A percentile compares a stretch with the other conserved stretches of the same genome.
Conservation (phyloP, 805 yeast genomes). For the Priceomyces melissophilus region DNA sequence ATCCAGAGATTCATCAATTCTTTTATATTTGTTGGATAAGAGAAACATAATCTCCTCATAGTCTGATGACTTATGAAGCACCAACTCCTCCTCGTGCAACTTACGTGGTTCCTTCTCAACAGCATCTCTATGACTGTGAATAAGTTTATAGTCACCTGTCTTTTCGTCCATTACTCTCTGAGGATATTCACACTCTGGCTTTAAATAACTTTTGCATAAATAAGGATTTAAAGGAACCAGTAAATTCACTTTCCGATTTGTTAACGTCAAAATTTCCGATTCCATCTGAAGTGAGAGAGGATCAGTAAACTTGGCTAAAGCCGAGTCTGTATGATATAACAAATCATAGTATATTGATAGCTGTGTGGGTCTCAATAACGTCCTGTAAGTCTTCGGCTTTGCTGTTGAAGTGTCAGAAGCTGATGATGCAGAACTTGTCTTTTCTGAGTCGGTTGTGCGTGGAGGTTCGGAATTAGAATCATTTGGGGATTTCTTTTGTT, state of each 20-base stretch:
- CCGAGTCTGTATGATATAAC: slow-evolving; percentile 74
- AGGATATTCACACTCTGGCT: slow-evolving; percentile 49
- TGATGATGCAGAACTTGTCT: slow-evolving; percentile 3
- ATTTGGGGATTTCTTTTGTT: not conserved
- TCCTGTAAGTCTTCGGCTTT: slow-evolving; percentile 71
- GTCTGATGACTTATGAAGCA: slow-evolving; percentile 66
- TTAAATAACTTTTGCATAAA: slow-evolving; percentile 40
- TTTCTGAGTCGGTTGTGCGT: slow-evolving; percentile 6
- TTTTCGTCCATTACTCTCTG: slow-evolving; percentile 40
- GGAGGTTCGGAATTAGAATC: slow-evolving; percentile 1
- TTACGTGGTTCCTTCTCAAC: slow-evolving; percentile 29
- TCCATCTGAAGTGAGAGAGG: slow-evolving; percentile 77
- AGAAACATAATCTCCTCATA: slow-evolving; percentile 84
- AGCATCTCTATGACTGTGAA: slow-evolving; percentile 31
- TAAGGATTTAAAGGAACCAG: slow-evolving; percentile 73
- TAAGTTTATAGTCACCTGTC: slow-evolving; percentile 28
- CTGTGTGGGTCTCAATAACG: slow-evolving; percentile 77
- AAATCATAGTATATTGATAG: slow-evolving; percentile 81
- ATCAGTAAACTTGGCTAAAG: slow-evolving; percentile 75
- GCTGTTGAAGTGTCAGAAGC: slow-evolving; percentile 13
- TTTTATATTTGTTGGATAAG: slow-evolving; percentile 37
- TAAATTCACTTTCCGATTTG: slow-evolving; percentile 73
- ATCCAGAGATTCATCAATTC: slow-evolving; percentile 35
- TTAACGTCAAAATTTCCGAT: slow-evolving; percentile 76
- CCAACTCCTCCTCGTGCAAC: slow-evolving; percentile 40